phyloP scores from a whole-genome alignment of 2,329 filamentous ascomycete species.

The Colletotrichum sp. region DNA sequence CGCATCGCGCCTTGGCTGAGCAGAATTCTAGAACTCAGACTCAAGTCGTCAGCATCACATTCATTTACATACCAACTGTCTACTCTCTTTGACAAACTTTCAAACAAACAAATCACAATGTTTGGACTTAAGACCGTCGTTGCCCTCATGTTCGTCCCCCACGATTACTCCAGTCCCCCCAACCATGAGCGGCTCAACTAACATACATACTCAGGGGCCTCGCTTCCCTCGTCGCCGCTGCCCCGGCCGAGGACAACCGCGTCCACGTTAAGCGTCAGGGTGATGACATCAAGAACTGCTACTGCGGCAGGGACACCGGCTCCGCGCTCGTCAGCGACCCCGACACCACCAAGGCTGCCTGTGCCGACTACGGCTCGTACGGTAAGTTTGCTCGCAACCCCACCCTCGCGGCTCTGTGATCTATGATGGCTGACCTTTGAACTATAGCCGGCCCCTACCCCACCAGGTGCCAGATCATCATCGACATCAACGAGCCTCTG shows the following conservation, averaged over 20 bases:
- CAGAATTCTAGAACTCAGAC: background rate
- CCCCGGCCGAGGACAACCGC: background rate
- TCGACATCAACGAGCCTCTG: background rate
- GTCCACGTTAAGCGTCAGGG: background rate
- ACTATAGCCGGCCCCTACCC: background rate
- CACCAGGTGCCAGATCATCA: background rate
- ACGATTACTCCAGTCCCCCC: no score
- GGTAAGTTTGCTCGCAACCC: background rate
- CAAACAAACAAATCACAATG: background rate
- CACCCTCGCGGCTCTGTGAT: background rate
- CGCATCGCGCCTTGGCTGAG: background rate
- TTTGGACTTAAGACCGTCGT: background rate
- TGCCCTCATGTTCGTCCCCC: background rate
- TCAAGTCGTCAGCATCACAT: background rate
- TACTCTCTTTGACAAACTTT: background rate
- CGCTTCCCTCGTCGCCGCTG: background rate
- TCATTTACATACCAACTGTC: background rate
- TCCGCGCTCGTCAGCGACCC: background rate
- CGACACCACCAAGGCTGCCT: background rate
- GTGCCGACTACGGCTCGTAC: background rate
- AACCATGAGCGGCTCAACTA: background rate
- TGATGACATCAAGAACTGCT: background rate
- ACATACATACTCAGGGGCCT: background rate
- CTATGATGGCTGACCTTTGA: accelerated
- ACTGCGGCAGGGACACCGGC: background rate